Conservation (phyloP, 2,329 filamentous ascomycete genomes). For the Podosphaera fusca region DNA sequence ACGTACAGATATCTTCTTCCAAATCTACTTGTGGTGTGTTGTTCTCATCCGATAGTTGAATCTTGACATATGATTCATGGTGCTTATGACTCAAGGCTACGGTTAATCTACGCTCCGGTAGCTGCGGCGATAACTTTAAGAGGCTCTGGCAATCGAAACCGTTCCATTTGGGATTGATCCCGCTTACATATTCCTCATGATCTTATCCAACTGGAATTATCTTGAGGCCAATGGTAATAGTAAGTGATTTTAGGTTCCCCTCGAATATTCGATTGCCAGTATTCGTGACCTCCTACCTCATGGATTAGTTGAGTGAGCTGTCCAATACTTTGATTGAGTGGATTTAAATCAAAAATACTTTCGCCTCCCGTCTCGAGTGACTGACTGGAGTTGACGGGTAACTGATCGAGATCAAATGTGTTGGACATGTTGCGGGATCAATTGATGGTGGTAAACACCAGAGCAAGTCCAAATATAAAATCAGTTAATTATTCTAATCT, state of each 20-base stretch:
- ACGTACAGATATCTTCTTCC: not conserved
- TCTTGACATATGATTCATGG: not conserved
- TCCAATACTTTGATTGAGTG: not conserved
- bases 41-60: not conserved
- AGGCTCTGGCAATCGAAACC: not conserved
- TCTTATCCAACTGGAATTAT: not conserved
- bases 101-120: not conserved
- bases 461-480: no score
- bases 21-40: not conserved
- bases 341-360: not conserved
- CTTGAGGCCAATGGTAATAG: not conserved
- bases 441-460: no score
- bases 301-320: not conserved
- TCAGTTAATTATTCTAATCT: no score
- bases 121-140: no score
- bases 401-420: no score
- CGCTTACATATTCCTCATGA: not conserved
- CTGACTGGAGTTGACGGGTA: not conserved
- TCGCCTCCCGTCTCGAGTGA: not conserved
- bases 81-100: not conserved
- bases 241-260: no score
- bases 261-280: not conserved
- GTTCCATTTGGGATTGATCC: not conserved
- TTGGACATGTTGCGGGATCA: no score
- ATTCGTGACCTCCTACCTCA: not conserved